phyloP scores from a whole-genome alignment of 257 asterid genomes.

The Solanum bulbocastanum region DNA sequence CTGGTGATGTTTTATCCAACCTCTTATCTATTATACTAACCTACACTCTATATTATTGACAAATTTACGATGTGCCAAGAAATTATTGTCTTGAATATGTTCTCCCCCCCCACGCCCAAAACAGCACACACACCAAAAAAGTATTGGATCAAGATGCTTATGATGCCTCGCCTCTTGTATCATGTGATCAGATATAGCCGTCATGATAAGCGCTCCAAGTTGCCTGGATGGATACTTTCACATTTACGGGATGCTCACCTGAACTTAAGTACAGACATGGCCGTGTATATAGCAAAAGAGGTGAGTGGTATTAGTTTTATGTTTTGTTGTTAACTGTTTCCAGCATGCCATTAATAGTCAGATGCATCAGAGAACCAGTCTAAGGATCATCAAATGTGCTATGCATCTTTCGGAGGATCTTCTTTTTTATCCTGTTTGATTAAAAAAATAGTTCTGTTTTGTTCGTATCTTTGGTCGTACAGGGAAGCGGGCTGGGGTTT shows the following conservation, averaged over 20 bases:
- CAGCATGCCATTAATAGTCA: neutral
- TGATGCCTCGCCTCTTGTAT: neutral
- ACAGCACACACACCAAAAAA: neutral
- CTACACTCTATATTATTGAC: neutral
- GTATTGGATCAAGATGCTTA: neutral
- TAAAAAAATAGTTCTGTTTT: neutral
- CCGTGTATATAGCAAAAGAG: conserved; percentile 95
- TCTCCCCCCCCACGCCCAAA: neutral
- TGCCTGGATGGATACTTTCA: conserved; percentile 95
- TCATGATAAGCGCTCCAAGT: conserved; percentile 89
- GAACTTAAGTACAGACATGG: conserved; percentile 97
- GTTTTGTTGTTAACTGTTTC: neutral
- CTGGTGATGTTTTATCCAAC: neutral
- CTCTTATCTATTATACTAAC: neutral
- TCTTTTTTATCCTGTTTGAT: neutral
- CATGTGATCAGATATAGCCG: conserved; percentile 70
- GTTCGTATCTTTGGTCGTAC: neutral
- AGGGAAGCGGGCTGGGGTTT: neutral
- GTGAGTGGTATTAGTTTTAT: conserved; percentile 15
- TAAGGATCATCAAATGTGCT: neutral
- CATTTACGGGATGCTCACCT: conserved; percentile 94
- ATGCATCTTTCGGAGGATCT: neutral
- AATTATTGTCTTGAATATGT: neutral
- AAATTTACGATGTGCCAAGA: neutral
- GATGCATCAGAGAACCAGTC: neutral